These are phyloP conservation scores for Mastigamoeba balamuthi DNA, from an alignment of 78 protist species.

Conservation along the genomic window DNA sequence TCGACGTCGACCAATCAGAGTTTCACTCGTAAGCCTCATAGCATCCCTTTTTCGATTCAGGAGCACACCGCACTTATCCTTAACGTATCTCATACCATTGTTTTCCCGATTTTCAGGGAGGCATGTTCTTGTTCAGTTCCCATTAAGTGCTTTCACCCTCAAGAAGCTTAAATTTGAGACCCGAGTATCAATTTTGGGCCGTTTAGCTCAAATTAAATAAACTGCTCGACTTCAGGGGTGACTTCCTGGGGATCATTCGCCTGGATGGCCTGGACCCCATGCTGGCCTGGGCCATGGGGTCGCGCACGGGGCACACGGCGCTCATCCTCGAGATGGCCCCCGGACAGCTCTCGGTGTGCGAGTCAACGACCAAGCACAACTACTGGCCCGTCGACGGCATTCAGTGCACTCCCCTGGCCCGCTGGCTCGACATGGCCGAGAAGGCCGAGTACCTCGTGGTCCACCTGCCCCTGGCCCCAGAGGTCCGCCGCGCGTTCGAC, in stretches of 20 bases:
- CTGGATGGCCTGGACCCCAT: slow-evolving; percentile 30
- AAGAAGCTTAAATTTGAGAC: neutral
- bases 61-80: no score
- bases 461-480: slow-evolving; percentile 1
- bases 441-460: slow-evolving; percentile 7
- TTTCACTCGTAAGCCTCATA: no score
- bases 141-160: neutral
- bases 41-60: no score
- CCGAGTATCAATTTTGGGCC: neutral
- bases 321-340: neutral
- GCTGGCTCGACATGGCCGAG: slow-evolving; percentile 5
- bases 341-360: neutral
- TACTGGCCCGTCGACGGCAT: slow-evolving; percentile 20
- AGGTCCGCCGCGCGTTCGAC: neutral
- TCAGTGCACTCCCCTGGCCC: neutral
- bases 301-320: slow-evolving; percentile 11
- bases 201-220: no score
- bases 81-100: neutral
- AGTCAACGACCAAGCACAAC: neutral
- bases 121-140: neutral
- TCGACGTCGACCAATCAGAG: neutral
- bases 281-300: slow-evolving; percentile 14
- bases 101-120: neutral
- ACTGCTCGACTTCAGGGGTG: no score
- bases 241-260: slow-evolving; percentile 2